Conservation (phyloP, 2,329 filamentous ascomycete genomes). For the Lecanoromycetidae sp. region DNA sequence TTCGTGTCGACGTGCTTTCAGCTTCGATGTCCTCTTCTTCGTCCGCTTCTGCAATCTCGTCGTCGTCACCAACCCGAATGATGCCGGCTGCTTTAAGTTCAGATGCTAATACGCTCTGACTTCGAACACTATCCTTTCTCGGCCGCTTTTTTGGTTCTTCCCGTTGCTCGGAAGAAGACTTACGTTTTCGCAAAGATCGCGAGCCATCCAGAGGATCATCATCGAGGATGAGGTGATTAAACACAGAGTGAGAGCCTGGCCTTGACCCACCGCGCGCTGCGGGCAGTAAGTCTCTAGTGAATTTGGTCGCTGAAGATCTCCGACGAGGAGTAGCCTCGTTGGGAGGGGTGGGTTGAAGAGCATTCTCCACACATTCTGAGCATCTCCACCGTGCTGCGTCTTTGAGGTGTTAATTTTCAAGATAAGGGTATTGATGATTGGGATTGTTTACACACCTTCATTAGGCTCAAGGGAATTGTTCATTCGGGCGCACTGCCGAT, state of each 20-base stretch:
- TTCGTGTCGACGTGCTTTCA: constrained; percentile 18
- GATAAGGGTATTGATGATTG: too few species aligned
- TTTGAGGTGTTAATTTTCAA: constrained; percentile 36
- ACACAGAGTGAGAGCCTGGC: constrained; percentile 63
- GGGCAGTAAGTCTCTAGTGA: constrained; percentile 61
- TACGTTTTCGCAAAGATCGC: constrained; percentile 69
- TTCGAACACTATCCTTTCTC: constrained; percentile 22
- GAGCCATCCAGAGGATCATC: constrained; percentile 66
- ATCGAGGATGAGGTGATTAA: constrained; percentile 58
- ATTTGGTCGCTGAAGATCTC: constrained; percentile 48
- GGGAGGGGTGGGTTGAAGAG: constrained; percentile 29
- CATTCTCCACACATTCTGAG: constrained; percentile 38
- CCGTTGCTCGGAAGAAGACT: constrained; percentile 60
- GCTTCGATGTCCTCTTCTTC: constrained; percentile 25
- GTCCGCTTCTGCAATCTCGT: constrained; percentile 23
- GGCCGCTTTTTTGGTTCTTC: constrained; percentile 40
- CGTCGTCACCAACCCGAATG: constrained; percentile 23
- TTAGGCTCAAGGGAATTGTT: constrained; percentile 50
- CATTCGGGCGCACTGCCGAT: constrained; percentile 77
- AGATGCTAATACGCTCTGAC: constrained; percentile 5
- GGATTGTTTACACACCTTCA: constrained; percentile 45
- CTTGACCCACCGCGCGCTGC: constrained; percentile 52
- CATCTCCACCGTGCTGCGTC: constrained; percentile 52
- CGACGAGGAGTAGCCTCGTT: constrained; percentile 35
- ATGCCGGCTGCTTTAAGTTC: constrained; percentile 10